Evolutionary conservation across 2,329 filamentous ascomycete genomes (phyloP), one percentile per base, ranked within the genome.

Genomic region (Tolypocladium cylindrosporum): DNA sequence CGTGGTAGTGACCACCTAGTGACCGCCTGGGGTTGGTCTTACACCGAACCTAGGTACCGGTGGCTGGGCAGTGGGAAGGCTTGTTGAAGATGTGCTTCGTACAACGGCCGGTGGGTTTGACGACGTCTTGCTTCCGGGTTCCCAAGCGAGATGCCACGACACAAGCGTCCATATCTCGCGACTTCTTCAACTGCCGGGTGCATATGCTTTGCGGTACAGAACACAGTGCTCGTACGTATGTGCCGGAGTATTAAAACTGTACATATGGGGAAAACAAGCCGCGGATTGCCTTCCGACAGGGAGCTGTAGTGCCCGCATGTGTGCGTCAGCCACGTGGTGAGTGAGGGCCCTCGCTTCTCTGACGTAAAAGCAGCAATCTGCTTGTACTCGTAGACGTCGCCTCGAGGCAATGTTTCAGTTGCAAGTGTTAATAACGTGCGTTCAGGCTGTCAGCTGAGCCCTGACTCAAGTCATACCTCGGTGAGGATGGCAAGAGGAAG

Each of bases 271-370:
- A 14, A 7, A 14, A 36, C 27, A 34, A 21, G 31, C 31, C 31
- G 4, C 48, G 48, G 31, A 36, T 51, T 16, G 31, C 31, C 48
- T 51, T 51, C 48, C 48, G 48, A 21, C 19, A 16, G 41, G 40
- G 43, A 34, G 45, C 36, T 14, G n/a, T 31, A n/a, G n/a, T n/a
- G 50, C 31, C 36, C 40, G 40, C 48, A 51, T 21, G 19, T 39
- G 27, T 39, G 53, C 27, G 9, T 55, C 57, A 42, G 57, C 57
- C 57, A 58, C 57, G 57, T 58, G 57, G 57, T 45, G 48, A 40
- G 57, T 45, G 48, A 40, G 41, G 54, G 9, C 45, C 42, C 57
- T 41, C 51, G 53, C 57, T 19, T 24, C 54, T 40, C 41, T 50
- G 54, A 58, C 54, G 48, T 48, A n/a, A 43, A 45, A 39, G 55